These are phyloP conservation scores for Protostelium mycophagum DNA, from an alignment of 78 protist genomes.

Conservation along the genomic window DNA sequence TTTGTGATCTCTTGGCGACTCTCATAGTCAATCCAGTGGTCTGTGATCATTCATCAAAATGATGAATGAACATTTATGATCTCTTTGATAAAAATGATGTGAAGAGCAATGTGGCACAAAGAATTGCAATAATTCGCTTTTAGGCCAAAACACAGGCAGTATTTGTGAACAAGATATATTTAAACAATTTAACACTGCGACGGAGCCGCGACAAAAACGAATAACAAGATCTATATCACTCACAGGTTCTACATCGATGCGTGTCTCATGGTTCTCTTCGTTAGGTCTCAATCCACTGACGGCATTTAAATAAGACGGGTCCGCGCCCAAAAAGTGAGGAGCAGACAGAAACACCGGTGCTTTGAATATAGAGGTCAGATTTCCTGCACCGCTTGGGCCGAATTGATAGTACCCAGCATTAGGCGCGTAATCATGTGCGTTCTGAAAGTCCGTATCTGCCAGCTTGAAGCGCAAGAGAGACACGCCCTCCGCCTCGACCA, in stretches of 20 bases:
- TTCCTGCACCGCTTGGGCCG: neutral
- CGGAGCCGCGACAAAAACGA: too few relatives aligned
- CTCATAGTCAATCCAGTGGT: neutral
- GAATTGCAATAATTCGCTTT: too few relatives aligned
- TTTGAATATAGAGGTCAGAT: neutral
- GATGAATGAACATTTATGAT: too few relatives aligned
- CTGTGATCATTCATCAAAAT: neutral
- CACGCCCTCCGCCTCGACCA: neutral
- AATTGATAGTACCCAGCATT: neutral
- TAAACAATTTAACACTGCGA: too few relatives aligned
- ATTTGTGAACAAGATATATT: too few relatives aligned
- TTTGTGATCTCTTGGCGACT: neutral
- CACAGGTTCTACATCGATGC: neutral
- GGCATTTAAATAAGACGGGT: neutral
- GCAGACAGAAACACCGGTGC: neutral
- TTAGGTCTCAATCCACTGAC: neutral
- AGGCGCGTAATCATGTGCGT: neutral
- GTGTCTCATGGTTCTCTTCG: neutral
- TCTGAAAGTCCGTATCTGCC: neutral
- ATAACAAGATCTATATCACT: neutral
- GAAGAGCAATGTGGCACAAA: too few relatives aligned
- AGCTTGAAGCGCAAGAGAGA: neutral
- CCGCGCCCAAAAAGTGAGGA: neutral
- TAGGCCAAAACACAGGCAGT: too few relatives aligned
- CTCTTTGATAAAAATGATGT: too few relatives aligned